These are phyloP conservation scores for Leccinum subtestaceum DNA, from an alignment of 768 basidiomycete species.

Conservation along the genomic window DNA sequence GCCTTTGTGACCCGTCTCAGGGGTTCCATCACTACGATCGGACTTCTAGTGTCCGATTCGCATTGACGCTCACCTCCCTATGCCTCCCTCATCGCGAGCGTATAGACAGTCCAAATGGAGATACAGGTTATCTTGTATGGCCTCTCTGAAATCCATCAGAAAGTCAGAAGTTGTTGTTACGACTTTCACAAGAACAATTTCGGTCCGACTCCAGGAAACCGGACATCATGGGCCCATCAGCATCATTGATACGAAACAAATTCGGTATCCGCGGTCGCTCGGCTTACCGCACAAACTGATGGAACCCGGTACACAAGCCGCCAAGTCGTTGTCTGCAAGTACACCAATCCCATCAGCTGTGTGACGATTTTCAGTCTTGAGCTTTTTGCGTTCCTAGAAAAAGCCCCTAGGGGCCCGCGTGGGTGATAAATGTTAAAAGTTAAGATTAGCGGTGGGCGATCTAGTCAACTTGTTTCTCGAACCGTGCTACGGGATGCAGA, in stretches of 20 bases:
- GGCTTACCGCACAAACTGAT: neutral
- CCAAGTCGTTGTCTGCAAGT: neutral
- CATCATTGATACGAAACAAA: neutral
- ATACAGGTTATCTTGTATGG: neutral
- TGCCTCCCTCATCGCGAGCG: neutral
- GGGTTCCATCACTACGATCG: neutral
- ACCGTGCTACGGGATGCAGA: neutral
- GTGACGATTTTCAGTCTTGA: neutral
- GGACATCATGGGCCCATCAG: neutral
- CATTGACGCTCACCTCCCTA: neutral
- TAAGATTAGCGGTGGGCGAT: conserved; percentile 4
- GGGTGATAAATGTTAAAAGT: conserved; percentile 10
- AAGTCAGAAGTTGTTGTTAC: neutral
- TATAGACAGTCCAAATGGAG: neutral
- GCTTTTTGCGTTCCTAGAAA: neutral
- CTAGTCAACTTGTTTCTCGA: conserved; percentile 1
- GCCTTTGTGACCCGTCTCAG: neutral
- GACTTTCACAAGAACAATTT: neutral
- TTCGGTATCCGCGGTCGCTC: neutral
- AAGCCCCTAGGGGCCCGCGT: neutral
- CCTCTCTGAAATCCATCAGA: no score
- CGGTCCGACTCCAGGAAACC: neutral
- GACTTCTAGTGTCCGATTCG: neutral
- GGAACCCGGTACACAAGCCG: neutral
- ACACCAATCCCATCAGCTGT: neutral